Conservation (phyloP, 352 stramenopile species). For the Pythium folliculosum region DNA sequence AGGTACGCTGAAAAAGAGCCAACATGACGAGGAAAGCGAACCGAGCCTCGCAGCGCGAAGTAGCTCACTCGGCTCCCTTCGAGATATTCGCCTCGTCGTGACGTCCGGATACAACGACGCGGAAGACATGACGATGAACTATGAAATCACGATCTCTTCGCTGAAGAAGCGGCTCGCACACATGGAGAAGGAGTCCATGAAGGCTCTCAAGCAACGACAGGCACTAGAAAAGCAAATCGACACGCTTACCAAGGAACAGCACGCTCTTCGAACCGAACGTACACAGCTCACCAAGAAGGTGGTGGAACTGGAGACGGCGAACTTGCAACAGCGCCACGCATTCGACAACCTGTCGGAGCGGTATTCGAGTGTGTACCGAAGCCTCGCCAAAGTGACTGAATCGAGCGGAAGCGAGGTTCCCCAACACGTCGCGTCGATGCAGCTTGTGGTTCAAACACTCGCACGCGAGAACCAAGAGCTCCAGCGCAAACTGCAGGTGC, state of each 20-base stretch:
- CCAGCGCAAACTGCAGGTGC: conserved; percentile 56
- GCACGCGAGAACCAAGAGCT: conserved; percentile 74
- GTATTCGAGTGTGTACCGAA: conserved; percentile 56
- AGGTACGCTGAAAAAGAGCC: conserved; percentile 30
- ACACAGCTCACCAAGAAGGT: conserved; percentile 39
- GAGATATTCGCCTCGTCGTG: neutral
- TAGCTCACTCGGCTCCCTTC: conserved; percentile 16
- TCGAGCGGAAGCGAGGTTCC: conserved; percentile 5
- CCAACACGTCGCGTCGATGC: conserved; percentile 25
- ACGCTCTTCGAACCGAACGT: conserved; percentile 41
- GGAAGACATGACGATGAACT: conserved; percentile 31
- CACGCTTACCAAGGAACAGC: conserved; percentile 41
- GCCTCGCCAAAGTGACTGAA: conserved; percentile 58
- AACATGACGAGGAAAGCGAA: conserved; percentile 1
- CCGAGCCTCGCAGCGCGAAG: neutral
- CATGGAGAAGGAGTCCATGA: conserved; percentile 46
- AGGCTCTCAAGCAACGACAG: conserved; percentile 30
- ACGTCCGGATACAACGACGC: conserved; percentile 4
- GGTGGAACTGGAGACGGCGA: conserved; percentile 45
- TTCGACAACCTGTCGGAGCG: conserved; percentile 69
- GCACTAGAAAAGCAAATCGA: conserved; percentile 43
- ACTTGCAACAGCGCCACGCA: conserved; percentile 54
- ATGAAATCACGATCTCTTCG: conserved; percentile 44
- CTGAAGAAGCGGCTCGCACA: conserved; percentile 47
- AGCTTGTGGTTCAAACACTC: conserved; percentile 57